Evolutionary conservation across 345 rosid species (phyloP).

Genomic region (Populus ilicifolia): DNA sequence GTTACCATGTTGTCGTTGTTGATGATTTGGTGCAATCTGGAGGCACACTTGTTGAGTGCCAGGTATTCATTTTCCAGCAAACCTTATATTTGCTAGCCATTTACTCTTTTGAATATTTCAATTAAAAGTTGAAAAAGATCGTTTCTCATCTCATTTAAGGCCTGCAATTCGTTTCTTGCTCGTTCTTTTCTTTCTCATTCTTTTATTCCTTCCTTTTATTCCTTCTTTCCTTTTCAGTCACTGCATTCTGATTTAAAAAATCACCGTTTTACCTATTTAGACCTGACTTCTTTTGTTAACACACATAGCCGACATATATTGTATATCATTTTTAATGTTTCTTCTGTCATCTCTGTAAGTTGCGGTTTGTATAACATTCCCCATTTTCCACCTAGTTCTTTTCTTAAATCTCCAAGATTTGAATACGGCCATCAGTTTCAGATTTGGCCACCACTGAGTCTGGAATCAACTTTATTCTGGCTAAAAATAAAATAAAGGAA

Average conservation of each 20-base stretch:
- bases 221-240: not conserved
- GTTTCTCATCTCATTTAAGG: not conserved
- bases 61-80: slow-evolving; percentile 43
- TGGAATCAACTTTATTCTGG: not conserved
- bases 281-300: not conserved
- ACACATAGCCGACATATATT: not conserved
- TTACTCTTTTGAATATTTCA: not conserved
- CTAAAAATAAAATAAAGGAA: not conserved
- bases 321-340: not conserved
- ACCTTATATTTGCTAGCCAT: not conserved
- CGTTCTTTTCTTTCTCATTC: not conserved
- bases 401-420: not conserved
- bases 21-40: slow-evolving; percentile 98
- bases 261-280: not conserved
- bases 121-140: not conserved
- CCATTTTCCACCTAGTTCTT: not conserved
- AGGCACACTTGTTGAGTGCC: slow-evolving; percentile 96
- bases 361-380: not conserved
- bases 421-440: not conserved
- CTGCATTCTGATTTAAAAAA: not conserved
- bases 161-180: not conserved
- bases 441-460: not conserved
- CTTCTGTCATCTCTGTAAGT: not conserved
- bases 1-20: slow-evolving; percentile 89
- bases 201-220: not conserved